Base-by-base conservation (phyloP, 208 protist species). In the Vickermania ingenoplastis region DNA sequence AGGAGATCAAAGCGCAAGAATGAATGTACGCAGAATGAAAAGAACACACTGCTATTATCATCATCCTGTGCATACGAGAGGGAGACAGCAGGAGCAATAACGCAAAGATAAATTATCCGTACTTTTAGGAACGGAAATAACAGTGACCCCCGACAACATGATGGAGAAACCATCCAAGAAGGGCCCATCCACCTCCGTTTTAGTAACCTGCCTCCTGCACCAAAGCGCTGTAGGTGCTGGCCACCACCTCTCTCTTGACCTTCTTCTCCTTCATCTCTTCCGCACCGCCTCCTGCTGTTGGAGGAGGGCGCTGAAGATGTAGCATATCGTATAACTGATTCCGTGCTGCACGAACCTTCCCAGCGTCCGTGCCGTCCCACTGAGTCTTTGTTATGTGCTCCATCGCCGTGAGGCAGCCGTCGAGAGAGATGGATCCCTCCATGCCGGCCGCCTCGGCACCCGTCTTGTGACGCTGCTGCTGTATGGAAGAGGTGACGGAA, bases 161-260 rank as follows among this genome's bases (percentile, higher is more conserved):
- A n/a, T n/a, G n/a, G n/a, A n/a, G n/a, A n/a, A n/a, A n/a, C n/a
- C n/a, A n/a, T n/a, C n/a, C n/a, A n/a, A n/a, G n/a, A n/a, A n/a
- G n/a, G n/a, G n/a, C n/a, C n/a, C n/a, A n/a, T n/a, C n/a, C n/a
- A n/a, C n/a, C 36, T 45, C 7, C 36, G 17, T 45, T 45, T 45
- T 68, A 94, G 68, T 94, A 94, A 26, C 87, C 87, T 4, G 87
- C 63, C 54, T 94, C 87, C 21, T 81, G 81, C 31, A 94, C 87
- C 1, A 94, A 80, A 22, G 80, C 61, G 21, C 75, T 76, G 72
- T 94, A 94, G 26, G 83, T 80, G 4, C 63, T 75, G 1, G 86
- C 83, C 27, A 91, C 83, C n/a, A 51, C 51, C 36, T 45, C 49
- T 1, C 31, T 27, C 22, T 41, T 70, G 24, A 50, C 56, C 57